Evolutionary conservation across 768 basidiomycete species (phyloP).

Genomic region (Pholiota conissans): DNA sequence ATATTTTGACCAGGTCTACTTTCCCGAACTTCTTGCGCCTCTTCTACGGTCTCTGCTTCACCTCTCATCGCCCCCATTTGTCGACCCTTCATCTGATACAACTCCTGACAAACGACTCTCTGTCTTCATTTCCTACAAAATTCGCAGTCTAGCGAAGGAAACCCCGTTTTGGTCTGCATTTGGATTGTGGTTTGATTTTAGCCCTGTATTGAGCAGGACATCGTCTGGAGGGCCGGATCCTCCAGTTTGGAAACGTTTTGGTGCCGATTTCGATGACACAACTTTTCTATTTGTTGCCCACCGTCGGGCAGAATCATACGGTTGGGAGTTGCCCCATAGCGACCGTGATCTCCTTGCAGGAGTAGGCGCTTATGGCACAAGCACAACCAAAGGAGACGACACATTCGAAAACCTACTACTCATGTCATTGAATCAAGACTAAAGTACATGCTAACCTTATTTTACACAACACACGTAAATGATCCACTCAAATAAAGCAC

Average conservation of each 20-base stretch:
- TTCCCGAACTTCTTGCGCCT: slow-evolving; percentile 77
- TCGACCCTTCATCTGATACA: slow-evolving; percentile 7
- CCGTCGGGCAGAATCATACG: slow-evolving; percentile 57
- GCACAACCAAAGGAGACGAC: slow-evolving; percentile 55
- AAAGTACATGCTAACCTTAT: slow-evolving; percentile 1
- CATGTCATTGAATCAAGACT: slow-evolving; percentile 34
- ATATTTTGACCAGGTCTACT: slow-evolving; percentile 67
- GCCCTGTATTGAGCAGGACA: slow-evolving; percentile 47
- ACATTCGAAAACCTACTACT: slow-evolving; percentile 69
- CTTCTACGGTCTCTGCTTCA: slow-evolving; percentile 74
- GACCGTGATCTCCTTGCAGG: slow-evolving; percentile 62
- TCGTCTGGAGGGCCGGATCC: slow-evolving; percentile 5
- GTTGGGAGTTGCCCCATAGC: slow-evolving; percentile 50
- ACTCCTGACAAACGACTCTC: slow-evolving; percentile 18
- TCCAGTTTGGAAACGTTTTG: slow-evolving; percentile 50
- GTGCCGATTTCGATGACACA: slow-evolving; percentile 38
- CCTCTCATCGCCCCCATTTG: slow-evolving; percentile 58
- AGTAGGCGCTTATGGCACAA: slow-evolving; percentile 47
- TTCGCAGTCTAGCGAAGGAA: slow-evolving; percentile 73
- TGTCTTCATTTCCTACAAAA: slow-evolving; percentile 74
- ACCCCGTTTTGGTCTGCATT: slow-evolving; percentile 78
- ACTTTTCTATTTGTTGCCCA: slow-evolving; percentile 64
- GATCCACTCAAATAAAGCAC: too few species aligned
- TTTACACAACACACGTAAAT: not conserved
- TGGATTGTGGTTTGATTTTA: slow-evolving; percentile 73